Evolutionary conservation across 768 basidiomycete genomes (phyloP).

Genomic region (Mrakia blollopis): DNA sequence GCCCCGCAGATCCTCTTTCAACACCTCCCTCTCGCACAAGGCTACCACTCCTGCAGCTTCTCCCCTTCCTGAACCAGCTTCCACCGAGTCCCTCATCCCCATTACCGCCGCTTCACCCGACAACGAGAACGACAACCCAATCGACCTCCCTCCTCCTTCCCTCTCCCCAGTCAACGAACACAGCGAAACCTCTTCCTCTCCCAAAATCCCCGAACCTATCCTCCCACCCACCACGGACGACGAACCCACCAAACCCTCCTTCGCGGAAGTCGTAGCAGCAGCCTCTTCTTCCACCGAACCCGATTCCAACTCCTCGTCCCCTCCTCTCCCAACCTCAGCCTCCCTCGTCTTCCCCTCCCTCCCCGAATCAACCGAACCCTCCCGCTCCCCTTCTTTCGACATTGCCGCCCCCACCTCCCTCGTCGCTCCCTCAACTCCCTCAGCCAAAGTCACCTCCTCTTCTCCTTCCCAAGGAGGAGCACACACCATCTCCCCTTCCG

Average conservation of each 20-base stretch:
- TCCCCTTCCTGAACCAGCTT: neutral
- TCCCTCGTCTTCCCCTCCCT: neutral
- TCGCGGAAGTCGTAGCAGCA: neutral
- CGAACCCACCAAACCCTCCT: neutral
- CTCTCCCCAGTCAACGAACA: slow-evolving; percentile 9
- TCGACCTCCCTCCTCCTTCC: neutral
- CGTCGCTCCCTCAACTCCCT: neutral
- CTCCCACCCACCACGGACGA: neutral
- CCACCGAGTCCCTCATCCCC: neutral
- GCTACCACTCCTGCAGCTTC: neutral
- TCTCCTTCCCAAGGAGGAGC: too few relatives aligned
- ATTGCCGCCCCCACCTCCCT: neutral
- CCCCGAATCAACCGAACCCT: neutral
- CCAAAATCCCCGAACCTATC: neutral
- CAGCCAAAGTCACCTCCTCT: neutral
- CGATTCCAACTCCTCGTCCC: neutral
- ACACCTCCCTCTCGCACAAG: neutral
- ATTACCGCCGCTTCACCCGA: neutral
- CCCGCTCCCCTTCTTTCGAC: neutral
- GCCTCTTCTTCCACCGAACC: neutral
- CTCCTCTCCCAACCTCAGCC: neutral
- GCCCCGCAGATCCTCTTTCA: neutral
- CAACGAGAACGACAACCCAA: neutral
- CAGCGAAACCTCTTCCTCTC: neutral
- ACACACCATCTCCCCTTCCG: neutral